phyloP scores from a whole-genome alignment of 1,284 basidiomycete species.

The Hymenochaete sp. region DNA sequence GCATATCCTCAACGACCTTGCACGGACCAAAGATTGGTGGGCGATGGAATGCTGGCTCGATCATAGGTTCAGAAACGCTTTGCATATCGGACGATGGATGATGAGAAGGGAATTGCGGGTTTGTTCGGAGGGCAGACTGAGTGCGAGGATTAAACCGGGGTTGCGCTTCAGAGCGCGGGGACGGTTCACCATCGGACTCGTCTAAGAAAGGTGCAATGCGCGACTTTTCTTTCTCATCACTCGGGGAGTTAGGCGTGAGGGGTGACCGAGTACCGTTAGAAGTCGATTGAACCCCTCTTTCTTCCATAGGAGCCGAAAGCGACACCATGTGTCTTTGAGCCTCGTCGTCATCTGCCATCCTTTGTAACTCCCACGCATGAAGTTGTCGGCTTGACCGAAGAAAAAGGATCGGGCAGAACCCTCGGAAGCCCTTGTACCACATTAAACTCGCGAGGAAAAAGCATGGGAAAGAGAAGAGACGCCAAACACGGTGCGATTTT shows the following conservation, averaged over 20 bases:
- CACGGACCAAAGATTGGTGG: conserved; percentile 36
- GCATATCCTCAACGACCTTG: conserved; percentile 31
- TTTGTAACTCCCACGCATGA: conserved; percentile 19
- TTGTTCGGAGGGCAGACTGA: too few relatives aligned
- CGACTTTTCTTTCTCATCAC: too few relatives aligned
- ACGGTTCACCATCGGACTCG: neutral
- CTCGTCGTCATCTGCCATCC: conserved; percentile 33
- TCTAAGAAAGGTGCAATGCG: conserved; percentile 12
- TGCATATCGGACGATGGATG: too few relatives aligned
- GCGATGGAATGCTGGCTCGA: conserved; percentile 21
- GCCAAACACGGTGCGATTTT: conserved; percentile 26
- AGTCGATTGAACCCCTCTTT: neutral
- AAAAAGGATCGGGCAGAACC: conserved; percentile 34
- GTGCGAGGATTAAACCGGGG: neutral
- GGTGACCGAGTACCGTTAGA: conserved; percentile 6
- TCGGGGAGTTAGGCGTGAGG: conserved; percentile 1
- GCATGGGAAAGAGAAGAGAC: conserved; percentile 28
- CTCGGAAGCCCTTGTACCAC: conserved; percentile 31
- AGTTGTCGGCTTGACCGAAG: conserved; percentile 25
- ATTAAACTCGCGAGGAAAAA: conserved; percentile 28
- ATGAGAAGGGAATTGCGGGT: too few relatives aligned
- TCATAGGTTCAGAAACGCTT: neutral
- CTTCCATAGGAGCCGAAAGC: neutral
- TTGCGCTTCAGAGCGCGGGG: neutral
- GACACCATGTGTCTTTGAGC: conserved; percentile 12